These are phyloP conservation scores for Paracorniculantispora psalliotae DNA, from an alignment of 2,329 filamentous ascomycete species.

Conservation along the genomic window DNA sequence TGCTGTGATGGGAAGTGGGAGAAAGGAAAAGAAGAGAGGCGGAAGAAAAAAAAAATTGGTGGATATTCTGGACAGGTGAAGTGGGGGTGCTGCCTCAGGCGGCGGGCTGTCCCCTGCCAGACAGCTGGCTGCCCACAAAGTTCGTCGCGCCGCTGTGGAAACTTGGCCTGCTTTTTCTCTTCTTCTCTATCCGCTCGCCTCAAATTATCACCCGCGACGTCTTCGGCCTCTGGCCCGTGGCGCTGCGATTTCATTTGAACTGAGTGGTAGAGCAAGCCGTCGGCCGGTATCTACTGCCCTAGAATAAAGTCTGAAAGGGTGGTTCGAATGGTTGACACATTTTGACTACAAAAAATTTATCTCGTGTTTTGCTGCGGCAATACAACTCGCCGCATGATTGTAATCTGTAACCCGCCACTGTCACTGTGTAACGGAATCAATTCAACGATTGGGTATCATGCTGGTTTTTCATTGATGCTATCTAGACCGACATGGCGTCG, in stretches of 20 bases:
- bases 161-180: conserved; percentile 21
- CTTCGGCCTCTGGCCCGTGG: conserved; percentile 32
- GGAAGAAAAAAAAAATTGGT: conserved; percentile 18
- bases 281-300: conserved; percentile 87
- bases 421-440: not conserved
- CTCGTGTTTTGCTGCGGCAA: conserved; percentile 10
- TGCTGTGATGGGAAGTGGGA: conserved; percentile 1
- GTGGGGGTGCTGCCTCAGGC: conserved; percentile 14
- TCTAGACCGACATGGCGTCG: conserved; percentile 33
- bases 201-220: conserved; percentile 22
- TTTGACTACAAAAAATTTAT: conserved; percentile 12
- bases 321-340: conserved; percentile 81
- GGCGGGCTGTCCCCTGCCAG: not conserved
- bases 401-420: not conserved
- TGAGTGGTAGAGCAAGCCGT: conserved; percentile 60
- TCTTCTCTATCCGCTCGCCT: conserved; percentile 35
- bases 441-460: conserved; percentile 23
- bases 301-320: conserved; percentile 72
- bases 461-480: conserved; percentile 26
- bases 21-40: conserved; percentile 15
- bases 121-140: conserved; percentile 8
- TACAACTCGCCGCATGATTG: not conserved
- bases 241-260: conserved; percentile 48
- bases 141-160: not conserved
- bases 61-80: not conserved